Percentiles rank a stretch among this genome's conserved stretches.
Conservation (phyloP, 2,329 filamentous ascomycete genomes). For the Colletotrichum tamarilloi region DNA sequence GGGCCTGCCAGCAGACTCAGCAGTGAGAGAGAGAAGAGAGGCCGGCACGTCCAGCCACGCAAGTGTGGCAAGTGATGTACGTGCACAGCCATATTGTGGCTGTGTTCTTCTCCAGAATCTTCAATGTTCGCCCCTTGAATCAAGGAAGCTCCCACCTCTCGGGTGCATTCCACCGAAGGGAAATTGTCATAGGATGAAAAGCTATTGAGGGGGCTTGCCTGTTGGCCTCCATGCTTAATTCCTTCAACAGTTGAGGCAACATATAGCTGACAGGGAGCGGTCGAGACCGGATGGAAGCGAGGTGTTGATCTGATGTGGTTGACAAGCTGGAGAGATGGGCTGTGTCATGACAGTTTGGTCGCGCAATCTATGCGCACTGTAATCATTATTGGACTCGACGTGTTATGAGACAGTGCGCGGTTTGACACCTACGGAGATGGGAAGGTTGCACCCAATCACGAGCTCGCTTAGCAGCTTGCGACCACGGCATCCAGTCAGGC, state of each 20-base stretch:
- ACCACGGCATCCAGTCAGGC: slow-evolving; percentile 16
- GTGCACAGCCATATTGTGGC: slow-evolving; percentile 26
- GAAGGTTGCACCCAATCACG: slow-evolving; percentile 11
- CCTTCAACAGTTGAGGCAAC: not conserved
- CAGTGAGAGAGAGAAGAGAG: not conserved
- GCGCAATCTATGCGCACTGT: not conserved
- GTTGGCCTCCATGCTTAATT: not conserved
- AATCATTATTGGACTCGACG: not conserved
- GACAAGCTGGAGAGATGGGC: slow-evolving; percentile 1
- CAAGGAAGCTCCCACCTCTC: slow-evolving; percentile 3
- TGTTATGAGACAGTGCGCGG: not conserved
- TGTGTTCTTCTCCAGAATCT: slow-evolving; percentile 22
- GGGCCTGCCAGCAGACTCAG: not conserved
- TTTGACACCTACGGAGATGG: not conserved
- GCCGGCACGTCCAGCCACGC: not conserved
- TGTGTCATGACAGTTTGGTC: not conserved
- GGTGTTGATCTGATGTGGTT: not conserved
- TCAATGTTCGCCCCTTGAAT: not conserved
- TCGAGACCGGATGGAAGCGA: slow-evolving; percentile 3
- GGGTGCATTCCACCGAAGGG: not conserved
- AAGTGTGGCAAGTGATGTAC: slow-evolving; percentile 15
- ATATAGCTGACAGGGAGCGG: not conserved
- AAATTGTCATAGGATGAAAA: not conserved
- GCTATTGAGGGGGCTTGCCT: not conserved
- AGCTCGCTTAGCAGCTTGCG: not conserved